phyloP scores from a whole-genome alignment of 2,329 filamentous ascomycete genomes.

The Cryphonectria parasitica region DNA sequence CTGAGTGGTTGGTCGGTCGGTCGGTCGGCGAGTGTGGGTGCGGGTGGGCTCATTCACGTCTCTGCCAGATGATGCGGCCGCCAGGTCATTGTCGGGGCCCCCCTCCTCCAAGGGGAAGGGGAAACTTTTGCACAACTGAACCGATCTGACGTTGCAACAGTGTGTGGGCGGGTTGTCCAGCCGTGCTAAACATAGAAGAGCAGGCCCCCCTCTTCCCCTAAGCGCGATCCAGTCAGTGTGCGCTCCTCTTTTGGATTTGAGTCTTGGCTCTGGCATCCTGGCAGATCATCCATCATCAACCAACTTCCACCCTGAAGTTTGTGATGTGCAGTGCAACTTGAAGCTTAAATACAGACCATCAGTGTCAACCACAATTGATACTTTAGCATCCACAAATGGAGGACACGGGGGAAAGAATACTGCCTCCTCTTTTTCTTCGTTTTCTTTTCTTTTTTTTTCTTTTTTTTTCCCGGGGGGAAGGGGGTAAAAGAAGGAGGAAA shows the following conservation, averaged over 20 bases:
- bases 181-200: constrained; percentile 3
- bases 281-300: not conserved
- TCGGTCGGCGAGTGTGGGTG: not conserved
- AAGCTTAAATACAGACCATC: not conserved
- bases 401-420: too few species aligned
- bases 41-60: not conserved
- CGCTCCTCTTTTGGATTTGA: not conserved
- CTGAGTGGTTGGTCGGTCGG: not conserved
- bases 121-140: not conserved
- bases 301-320: not conserved
- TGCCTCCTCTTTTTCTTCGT: too few species aligned
- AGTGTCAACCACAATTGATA: not conserved
- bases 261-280: not conserved
- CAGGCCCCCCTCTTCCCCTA: not conserved
- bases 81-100: not conserved
- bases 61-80: not conserved
- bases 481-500: too few species aligned
- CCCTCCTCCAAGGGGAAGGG: not conserved
- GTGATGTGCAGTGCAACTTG: not conserved
- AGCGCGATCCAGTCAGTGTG: not conserved
- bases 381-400: not conserved
- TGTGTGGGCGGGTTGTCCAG: not conserved
- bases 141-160: constrained; percentile 5
- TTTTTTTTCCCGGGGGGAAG: too few species aligned
- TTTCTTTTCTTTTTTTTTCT: too few species aligned